Conservation (phyloP, 2,329 filamentous ascomycete genomes). For the Microdochium trichocladiopsis region DNA sequence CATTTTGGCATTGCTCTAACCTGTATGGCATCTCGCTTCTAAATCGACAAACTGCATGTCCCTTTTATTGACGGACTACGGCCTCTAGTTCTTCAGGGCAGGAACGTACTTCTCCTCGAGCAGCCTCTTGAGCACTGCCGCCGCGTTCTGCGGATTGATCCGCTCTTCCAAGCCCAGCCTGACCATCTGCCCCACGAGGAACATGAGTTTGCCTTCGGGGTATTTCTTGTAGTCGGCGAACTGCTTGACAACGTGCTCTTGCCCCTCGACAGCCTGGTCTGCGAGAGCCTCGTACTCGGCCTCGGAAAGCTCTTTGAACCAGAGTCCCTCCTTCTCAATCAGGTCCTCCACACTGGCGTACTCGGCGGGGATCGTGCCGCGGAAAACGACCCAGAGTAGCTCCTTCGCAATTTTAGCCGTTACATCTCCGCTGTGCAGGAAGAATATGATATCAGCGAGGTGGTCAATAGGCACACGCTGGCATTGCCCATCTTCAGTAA, state of each 20-base stretch:
- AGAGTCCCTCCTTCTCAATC: constrained; percentile 39
- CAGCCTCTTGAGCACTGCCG: constrained; percentile 32
- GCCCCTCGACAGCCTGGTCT: constrained; percentile 31
- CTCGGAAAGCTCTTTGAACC: constrained; percentile 44
- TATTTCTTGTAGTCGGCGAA: constrained; percentile 37
- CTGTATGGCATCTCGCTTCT: no score
- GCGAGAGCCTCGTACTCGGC: constrained; percentile 43
- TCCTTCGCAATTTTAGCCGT: constrained; percentile 52
- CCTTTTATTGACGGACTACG: no score
- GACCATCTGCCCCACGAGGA: constrained; percentile 53
- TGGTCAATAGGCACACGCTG: constrained; percentile 34
- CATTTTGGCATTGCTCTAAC: no score
- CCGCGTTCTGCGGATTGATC: constrained; percentile 45
- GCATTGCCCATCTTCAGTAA: constrained; percentile 40
- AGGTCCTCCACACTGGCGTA: constrained; percentile 29
- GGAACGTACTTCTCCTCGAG: constrained; percentile 19
- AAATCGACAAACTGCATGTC: no score
- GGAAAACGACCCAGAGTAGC: constrained; percentile 44
- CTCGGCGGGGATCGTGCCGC: constrained; percentile 32
- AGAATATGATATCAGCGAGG: constrained; percentile 43
- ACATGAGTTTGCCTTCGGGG: constrained; percentile 54
- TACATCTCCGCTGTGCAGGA: constrained; percentile 40
- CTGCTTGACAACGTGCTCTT: constrained; percentile 37
- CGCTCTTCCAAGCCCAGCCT: constrained; percentile 43
- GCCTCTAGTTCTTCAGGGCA: no score